Percentiles rank a stretch among this genome's conserved stretches.
Evolutionary conservation across 2,329 filamentous ascomycete genomes (phyloP).

Genomic region (Aspergillus fumigatiaffinis): DNA sequence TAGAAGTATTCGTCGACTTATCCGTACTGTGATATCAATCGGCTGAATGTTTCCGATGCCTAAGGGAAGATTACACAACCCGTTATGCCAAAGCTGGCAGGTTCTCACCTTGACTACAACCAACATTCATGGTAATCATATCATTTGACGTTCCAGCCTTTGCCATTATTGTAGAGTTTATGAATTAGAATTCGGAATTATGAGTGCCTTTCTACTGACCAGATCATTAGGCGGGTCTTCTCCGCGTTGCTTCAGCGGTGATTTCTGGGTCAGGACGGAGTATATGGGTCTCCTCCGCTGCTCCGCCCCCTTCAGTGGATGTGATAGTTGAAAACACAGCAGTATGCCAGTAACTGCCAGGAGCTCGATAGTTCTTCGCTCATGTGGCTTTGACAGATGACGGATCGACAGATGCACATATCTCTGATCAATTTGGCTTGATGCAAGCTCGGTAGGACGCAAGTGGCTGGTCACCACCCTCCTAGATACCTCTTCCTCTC

Average conservation of each 20-base stretch:
- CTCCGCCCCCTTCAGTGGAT: slow-evolving; percentile 1
- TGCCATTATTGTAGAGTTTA: too few species aligned
- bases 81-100: not conserved
- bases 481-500: too few species aligned
- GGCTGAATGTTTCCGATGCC: not conserved
- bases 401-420: not conserved
- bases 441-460: not conserved
- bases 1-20: too few species aligned
- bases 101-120: too few species aligned
- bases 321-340: not conserved
- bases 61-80: not conserved
- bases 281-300: not conserved
- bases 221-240: too few species aligned
- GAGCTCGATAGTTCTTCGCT: not conserved
- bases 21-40: not conserved
- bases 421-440: not conserved
- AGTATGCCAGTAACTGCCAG: not conserved
- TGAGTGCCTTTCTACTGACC: too few species aligned
- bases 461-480: too few species aligned
- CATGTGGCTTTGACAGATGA: not conserved
- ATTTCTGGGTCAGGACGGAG: too few species aligned
- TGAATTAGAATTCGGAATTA: too few species aligned
- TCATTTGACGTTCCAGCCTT: too few species aligned
- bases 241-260: too few species aligned
- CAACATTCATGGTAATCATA: too few species aligned